These are phyloP conservation scores for Pseudozyma hubeiensis DNA, from an alignment of 1,284 basidiomycete species.

Conservation along the genomic window DNA sequence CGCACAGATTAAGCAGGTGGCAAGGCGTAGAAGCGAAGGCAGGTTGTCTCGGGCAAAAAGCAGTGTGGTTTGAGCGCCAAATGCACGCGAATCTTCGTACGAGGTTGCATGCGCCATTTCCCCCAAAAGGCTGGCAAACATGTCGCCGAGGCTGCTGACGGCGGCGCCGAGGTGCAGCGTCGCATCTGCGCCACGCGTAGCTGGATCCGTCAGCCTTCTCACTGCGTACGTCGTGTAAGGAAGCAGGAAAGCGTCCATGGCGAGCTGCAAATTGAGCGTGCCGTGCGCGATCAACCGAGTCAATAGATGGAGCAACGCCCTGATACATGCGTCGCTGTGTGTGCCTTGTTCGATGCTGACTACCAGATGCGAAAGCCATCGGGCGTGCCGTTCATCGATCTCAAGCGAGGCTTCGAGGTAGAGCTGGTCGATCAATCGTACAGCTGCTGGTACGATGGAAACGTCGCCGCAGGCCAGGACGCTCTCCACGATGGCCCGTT, in stretches of 20 bases:
- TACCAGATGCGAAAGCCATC: constrained; percentile 39
- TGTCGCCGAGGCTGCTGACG: constrained; percentile 16
- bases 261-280: constrained; percentile 45
- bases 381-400: constrained; percentile 48
- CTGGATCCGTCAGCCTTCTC: constrained; percentile 35
- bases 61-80: constrained; percentile 35
- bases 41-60: constrained; percentile 36
- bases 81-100: constrained; percentile 28
- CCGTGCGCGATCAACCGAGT: constrained; percentile 32
- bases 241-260: constrained; percentile 35
- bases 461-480: constrained; percentile 18
- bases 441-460: constrained; percentile 20
- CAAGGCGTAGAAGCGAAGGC: constrained; percentile 18
- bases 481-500: constrained; percentile 39
- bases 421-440: constrained; percentile 43
- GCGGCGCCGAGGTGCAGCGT: constrained; percentile 15
- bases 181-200: constrained; percentile 21
- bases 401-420: constrained; percentile 51
- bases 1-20: constrained; percentile 29
- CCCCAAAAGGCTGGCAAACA: constrained; percentile 30
- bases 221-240: constrained; percentile 24
- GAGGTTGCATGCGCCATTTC: constrained; percentile 3
- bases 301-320: constrained; percentile 25
- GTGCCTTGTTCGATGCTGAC: constrained; percentile 22
- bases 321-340: constrained; percentile 5